Base-by-base conservation (phyloP, 202 grass and related monocot genomes). In the Alloteropsis angusta region DNA sequence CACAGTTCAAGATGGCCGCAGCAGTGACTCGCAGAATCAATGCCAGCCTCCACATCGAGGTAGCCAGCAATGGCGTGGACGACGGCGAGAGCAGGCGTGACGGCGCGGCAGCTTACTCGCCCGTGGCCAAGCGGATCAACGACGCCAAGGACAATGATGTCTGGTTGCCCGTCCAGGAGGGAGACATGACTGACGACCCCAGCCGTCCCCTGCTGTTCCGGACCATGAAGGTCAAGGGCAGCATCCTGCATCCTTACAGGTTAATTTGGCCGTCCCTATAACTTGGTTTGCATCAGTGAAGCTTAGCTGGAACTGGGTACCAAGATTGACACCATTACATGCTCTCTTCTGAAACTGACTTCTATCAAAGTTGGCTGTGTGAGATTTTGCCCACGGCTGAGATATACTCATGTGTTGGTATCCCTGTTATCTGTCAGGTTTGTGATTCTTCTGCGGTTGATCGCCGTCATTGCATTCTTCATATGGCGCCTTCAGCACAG, bases 401-500 rank as follows among this genome's bases (percentile, higher is more conserved):
- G 0, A 55, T 23, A 18, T 16, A 66, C n/a, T n/a, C n/a, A n/a
- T n/a, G n/a, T n/a, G n/a, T 22, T 45, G 18, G 28, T 30, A 30
- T 30, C 28, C 21, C 3, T 28, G 2, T 38, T 26, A 0, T 62
- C 15, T 71, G 22, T 47, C 84, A 97, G 93, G 65, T 87, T 97
- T 3, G 44, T 97, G 46, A 93, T 93, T 17, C 23, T 89, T 2
- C 21, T 82, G 47, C 84, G 93, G 18, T 53, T 91, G 70, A 60
- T 76, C 62, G 82, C 84, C 18, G 70, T 97, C 75, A 16, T 77
- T 1, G 83, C 90, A 0, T 97, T 93, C 75, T 92, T 97, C 60
- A 42, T 42, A 39, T 97, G 90, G 93, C 87, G 93, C 18, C 7
- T 91, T 0, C 18, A 49, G n/a, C 84, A 93, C 70, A 84, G 62